phyloP scores from a whole-genome alignment of 306 rosid species.

The Lathyrus oleraceus region DNA sequence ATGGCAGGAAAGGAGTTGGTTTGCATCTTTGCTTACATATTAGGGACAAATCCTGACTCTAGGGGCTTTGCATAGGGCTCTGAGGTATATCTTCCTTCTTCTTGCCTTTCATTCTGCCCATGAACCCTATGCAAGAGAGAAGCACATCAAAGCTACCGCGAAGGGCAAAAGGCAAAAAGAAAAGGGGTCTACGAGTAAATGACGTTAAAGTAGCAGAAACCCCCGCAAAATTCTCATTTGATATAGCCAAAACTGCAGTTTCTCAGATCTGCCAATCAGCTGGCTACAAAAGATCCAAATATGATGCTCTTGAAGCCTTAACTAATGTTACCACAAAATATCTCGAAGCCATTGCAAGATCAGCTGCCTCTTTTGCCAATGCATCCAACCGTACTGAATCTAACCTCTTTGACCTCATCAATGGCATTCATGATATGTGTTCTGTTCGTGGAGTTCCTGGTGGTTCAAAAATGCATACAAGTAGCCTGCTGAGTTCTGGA shows the following conservation, averaged over 20 bases:
- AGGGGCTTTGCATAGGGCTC: slow-evolving; percentile 29
- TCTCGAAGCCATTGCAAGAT: slow-evolving; percentile 47
- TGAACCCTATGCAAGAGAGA: slow-evolving; percentile 37
- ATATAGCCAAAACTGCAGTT: slow-evolving; percentile 55
- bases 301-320: slow-evolving; percentile 57
- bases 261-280: slow-evolving; percentile 68
- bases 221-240: slow-evolving; percentile 56
- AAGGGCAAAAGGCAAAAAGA: slow-evolving; percentile 38
- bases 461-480: slow-evolving; percentile 43
- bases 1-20: slow-evolving; percentile 39
- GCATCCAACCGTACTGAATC: slow-evolving; percentile 56
- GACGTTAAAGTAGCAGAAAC: slow-evolving; percentile 34
- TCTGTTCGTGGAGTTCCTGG: slow-evolving; percentile 53
- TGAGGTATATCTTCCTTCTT: slow-evolving; percentile 10
- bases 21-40: slow-evolving; percentile 19
- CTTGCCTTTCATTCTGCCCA: background rate
- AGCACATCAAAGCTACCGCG: slow-evolving; percentile 18
- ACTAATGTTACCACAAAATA: slow-evolving; percentile 54
- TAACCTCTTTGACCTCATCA: slow-evolving; percentile 66
- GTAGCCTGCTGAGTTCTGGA: slow-evolving; percentile 45
- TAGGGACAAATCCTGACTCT: slow-evolving; percentile 2
- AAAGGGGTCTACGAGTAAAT: slow-evolving; percentile 11
- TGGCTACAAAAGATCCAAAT: slow-evolving; percentile 51
- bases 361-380: slow-evolving; percentile 52
- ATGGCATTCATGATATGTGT: slow-evolving; percentile 56